These are phyloP conservation scores for Kuraishia piskuri DNA, from an alignment of 805 yeast species.

Conservation along the genomic window DNA sequence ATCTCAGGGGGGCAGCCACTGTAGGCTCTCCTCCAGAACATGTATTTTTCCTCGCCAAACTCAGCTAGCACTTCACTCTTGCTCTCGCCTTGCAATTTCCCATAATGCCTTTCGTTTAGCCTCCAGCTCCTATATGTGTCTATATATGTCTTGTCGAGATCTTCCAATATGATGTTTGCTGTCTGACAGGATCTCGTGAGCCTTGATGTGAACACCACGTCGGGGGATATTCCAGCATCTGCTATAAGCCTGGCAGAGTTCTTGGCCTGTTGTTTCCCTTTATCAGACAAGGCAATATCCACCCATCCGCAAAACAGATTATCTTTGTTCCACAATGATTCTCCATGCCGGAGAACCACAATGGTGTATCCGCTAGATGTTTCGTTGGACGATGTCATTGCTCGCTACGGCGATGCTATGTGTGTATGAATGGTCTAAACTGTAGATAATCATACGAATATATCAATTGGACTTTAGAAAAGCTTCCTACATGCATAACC, in stretches of 20 bases:
- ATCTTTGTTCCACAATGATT: conserved; percentile 70
- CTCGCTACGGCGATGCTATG: background rate
- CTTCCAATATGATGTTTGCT: conserved; percentile 53
- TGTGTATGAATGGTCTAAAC: background rate
- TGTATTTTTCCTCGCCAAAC: conserved; percentile 68
- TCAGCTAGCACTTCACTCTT: conserved; percentile 56
- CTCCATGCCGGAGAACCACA: conserved; percentile 72
- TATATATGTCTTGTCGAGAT: conserved; percentile 38
- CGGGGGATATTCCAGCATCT: conserved; percentile 39
- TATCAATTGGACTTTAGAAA: too few relatives aligned
- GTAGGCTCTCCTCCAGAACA: conserved; percentile 73
- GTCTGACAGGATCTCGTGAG: conserved; percentile 71
- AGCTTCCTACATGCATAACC: too few relatives aligned
- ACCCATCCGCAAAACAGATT: conserved; percentile 84
- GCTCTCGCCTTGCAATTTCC: conserved; percentile 70
- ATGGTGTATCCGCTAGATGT: conserved; percentile 16
- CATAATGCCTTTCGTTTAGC: conserved; percentile 79
- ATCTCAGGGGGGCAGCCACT: conserved; percentile 59
- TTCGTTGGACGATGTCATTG: background rate
- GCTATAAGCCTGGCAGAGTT: conserved; percentile 54
- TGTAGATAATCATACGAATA: background rate
- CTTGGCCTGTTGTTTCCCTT: conserved; percentile 61
- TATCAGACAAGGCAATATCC: conserved; percentile 59
- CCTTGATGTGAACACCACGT: conserved; percentile 61
- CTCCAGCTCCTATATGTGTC: conserved; percentile 66